Evolutionary conservation across 768 basidiomycete genomes (phyloP).

Genomic region (Naganishia randhawae): DNA sequence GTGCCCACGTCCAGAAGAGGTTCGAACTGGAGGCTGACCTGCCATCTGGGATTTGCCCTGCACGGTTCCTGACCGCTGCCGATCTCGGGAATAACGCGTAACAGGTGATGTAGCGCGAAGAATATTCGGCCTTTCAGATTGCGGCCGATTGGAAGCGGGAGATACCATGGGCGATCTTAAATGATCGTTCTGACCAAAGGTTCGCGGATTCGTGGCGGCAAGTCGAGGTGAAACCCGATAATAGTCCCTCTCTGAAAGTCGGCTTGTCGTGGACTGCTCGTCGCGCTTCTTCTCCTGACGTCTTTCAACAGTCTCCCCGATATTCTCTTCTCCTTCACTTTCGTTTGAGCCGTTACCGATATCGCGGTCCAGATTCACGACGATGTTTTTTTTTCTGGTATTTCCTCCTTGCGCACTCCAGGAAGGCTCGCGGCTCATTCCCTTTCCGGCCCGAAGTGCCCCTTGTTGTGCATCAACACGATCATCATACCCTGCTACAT

Average conservation of each 20-base stretch:
- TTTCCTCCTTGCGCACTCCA: not conserved
- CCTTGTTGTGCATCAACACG: not conserved
- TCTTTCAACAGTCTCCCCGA: not conserved
- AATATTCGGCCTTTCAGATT: not conserved
- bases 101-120: not conserved
- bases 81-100: constrained; percentile 1
- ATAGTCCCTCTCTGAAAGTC: not conserved
- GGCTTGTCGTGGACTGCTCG: not conserved
- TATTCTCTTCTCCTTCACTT: not conserved
- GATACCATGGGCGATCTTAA: not conserved
- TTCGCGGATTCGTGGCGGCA: not conserved
- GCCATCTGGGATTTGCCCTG: not conserved
- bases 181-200: not conserved
- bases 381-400: not conserved
- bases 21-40: not conserved
- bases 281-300: not conserved
- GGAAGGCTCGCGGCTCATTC: not conserved
- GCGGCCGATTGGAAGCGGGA: not conserved
- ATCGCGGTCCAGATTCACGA: constrained; percentile 2
- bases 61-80: constrained; percentile 4
- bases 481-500: not conserved
- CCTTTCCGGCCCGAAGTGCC: not conserved
- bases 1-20: not conserved
- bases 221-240: not conserved
- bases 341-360: not conserved